phyloP scores from a whole-genome alignment of 2,329 filamentous ascomycete genomes.

The Aspergillus intermedius region DNA sequence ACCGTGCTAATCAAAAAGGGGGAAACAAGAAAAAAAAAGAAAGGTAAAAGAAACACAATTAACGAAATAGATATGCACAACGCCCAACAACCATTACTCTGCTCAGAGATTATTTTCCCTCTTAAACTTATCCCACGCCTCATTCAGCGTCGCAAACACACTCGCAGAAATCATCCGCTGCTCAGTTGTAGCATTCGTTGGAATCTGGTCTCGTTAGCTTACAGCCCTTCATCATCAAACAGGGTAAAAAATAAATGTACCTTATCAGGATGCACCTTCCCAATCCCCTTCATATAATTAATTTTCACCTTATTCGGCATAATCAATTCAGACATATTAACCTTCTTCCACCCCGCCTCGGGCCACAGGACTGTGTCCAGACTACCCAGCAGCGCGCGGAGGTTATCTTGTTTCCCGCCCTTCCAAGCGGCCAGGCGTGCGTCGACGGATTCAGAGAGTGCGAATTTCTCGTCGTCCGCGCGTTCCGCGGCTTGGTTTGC shows the following conservation, averaged over 20 bases:
- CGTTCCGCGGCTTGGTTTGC: conserved; percentile 80
- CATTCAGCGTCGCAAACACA: conserved; percentile 59
- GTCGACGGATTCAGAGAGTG: conserved; percentile 77
- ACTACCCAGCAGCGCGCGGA: conserved; percentile 79
- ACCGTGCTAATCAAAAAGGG: background rate
- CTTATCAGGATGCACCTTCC: conserved; percentile 98
- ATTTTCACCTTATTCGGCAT: conserved; percentile 95
- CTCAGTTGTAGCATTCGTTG: conserved; percentile 58
- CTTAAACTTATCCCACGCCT: conserved; percentile 65
- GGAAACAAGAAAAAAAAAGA: background rate
- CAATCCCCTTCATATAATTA: conserved; percentile 97
- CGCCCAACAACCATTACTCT: background rate
- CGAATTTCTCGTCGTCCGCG: conserved; percentile 89
- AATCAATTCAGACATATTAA: conserved; percentile 87
- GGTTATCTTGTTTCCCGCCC: conserved; percentile 84
- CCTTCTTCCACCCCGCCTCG: conserved; percentile 90
- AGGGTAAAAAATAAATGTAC: conserved; percentile 43
- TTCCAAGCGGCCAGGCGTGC: conserved; percentile 74
- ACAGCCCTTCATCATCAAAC: background rate
- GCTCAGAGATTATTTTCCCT: conserved; percentile 52
- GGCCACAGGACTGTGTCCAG: conserved; percentile 88
- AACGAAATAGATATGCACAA: background rate
- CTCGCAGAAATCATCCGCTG: conserved; percentile 61
- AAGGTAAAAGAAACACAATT: background rate
- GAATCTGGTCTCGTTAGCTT: conserved; percentile 42